Conservation (phyloP, 164 flowering plant genomes). For the Vitis labrusca region DNA sequence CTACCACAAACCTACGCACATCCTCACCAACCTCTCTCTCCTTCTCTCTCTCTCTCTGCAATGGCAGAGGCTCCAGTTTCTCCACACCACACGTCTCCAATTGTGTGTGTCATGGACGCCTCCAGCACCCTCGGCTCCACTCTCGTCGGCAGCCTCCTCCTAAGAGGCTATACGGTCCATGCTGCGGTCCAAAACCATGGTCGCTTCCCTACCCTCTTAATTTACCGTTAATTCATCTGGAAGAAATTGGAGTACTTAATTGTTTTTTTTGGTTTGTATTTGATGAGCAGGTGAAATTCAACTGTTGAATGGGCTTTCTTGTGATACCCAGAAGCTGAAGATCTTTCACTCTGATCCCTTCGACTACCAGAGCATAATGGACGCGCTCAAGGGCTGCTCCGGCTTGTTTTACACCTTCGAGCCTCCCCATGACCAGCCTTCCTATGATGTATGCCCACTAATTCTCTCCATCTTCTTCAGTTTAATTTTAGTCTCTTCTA, state of each 20-base stretch:
- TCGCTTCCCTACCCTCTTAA: slow-evolving; percentile 8
- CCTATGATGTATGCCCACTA: slow-evolving; percentile 50
- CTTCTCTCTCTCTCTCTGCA: slow-evolving; percentile 7
- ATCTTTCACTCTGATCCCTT: slow-evolving; percentile 60
- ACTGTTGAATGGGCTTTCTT: slow-evolving; percentile 14
- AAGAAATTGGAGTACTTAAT: background rate
- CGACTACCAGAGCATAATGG: slow-evolving; percentile 69
- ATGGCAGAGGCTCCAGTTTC: slow-evolving; percentile 33
- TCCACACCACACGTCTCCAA: slow-evolving; percentile 15
- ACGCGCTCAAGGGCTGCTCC: slow-evolving; percentile 68
- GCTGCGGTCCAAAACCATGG: slow-evolving; percentile 66
- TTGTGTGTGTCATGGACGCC: slow-evolving; percentile 79
- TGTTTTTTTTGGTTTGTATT: background rate
- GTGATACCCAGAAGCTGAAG: slow-evolving; percentile 39
- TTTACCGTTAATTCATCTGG: background rate
- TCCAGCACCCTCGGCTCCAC: slow-evolving; percentile 48
- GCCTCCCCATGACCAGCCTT: slow-evolving; percentile 55
- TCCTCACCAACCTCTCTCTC: slow-evolving; percentile 5
- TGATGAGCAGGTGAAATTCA: slow-evolving; percentile 26
- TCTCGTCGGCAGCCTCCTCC: slow-evolving; percentile 51
- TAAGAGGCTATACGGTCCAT: slow-evolving; percentile 66
- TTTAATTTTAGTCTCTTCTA: background rate
- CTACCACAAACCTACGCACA: background rate
- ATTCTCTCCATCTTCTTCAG: no score
- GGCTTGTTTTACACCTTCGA: slow-evolving; percentile 83